Conservation (phyloP, 2,329 filamentous ascomycete genomes). For the Ophiostoma sp. region DNA sequence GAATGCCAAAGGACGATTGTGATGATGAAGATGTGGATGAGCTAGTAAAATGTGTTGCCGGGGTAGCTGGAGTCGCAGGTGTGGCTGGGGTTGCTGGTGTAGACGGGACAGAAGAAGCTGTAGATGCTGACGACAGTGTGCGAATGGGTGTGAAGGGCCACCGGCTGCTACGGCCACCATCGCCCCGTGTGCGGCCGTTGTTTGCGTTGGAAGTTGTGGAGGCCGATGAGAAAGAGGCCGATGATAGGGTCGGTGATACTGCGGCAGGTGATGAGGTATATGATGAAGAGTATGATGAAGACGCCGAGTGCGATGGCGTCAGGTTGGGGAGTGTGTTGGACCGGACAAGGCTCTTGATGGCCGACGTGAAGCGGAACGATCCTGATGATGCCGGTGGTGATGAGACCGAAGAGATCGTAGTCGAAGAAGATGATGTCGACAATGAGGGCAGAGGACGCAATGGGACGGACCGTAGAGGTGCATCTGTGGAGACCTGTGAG, state of each 20-base stretch:
- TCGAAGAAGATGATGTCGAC: conserved; percentile 17
- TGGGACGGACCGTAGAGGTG: neutral
- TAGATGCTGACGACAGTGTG: conserved; percentile 34
- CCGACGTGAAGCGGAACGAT: conserved; percentile 34
- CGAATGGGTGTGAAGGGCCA: conserved; percentile 16
- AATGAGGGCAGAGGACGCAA: conserved; percentile 15
- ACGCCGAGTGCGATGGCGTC: neutral
- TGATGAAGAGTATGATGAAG: neutral
- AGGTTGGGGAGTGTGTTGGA: conserved; percentile 35
- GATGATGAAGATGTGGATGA: conserved; percentile 25
- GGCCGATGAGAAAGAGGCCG: conserved; percentile 36
- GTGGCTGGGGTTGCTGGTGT: conserved; percentile 36
- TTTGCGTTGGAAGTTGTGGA: neutral
- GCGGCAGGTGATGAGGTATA: neutral
- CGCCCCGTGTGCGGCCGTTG: neutral
- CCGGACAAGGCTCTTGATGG: conserved; percentile 45
- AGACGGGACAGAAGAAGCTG: conserved; percentile 26
- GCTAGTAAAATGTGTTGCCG: conserved; percentile 27
- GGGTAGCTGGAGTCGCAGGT: conserved; percentile 46
- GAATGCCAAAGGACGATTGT: conserved; percentile 45
- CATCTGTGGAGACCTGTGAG: neutral
- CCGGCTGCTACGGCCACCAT: neutral
- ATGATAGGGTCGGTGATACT: neutral
- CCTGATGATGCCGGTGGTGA: conserved; percentile 13
- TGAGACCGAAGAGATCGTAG: neutral